Evolutionary conservation across 441 rosid species (phyloP), one percentile per base, ranked within the genome.

Genomic region (Pelargonium myrrhifolium): DNA sequence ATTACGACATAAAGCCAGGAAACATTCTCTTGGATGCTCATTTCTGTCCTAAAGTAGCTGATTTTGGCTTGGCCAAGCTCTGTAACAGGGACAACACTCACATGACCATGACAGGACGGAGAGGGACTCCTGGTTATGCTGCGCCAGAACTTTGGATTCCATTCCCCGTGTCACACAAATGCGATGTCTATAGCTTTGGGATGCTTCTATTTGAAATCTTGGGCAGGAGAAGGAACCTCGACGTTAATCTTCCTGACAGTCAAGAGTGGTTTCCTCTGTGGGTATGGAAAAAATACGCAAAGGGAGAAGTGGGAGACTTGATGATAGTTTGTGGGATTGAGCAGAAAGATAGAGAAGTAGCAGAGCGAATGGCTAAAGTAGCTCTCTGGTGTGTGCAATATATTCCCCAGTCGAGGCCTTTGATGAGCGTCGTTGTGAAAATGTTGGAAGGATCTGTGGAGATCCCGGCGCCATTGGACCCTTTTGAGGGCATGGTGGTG

Each of bases 1-100:
- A 77, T 15, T 73, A 73, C 4, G 77, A 73, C 15, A 73, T 73
- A 17, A 67, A 73, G 62, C 77, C 80, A 3, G 77, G 42, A 49
- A 77, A 73, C 56, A 51, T 77, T 18, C 62, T 77, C 3, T 49
- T 77, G 4, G 77, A 77, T 51, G 21, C 18, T 18, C 63, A 73
- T 18, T 37, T 70, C 37, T 43, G 12, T n/a, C 70, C 75, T 0
- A 73, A 73, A 61, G 74, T 75, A 0, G 71, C 71, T 0, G 78
- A 75, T 12, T 70, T 75, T 0, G 78, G 74, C 17, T 63, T 71
- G 0, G 75, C 78, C 6, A 75, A 56, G 69, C 75, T 71, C 42
- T 63, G 65, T 14, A 49, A 68, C 1, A 68, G 72, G 10, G 58
- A 66, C 26, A 65, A 10, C 20, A 62, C 40, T 3, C 71, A 21